Conservation (phyloP, 73 alveolate species). For the Tetrahymena elliotti region DNA sequence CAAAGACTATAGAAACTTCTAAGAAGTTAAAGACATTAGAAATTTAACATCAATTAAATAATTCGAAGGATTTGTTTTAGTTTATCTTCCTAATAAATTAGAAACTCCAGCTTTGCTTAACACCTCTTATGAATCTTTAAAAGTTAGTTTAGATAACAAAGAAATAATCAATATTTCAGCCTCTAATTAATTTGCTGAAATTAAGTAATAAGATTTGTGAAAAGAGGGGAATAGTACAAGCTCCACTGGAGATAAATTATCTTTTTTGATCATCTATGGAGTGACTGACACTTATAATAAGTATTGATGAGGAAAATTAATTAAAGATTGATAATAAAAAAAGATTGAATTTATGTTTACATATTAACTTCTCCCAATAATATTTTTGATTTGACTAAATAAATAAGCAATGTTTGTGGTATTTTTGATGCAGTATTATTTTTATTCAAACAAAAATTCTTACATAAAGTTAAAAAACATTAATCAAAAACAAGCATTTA, state of each 20-base stretch:
- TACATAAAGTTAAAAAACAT: no score
- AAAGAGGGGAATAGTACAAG: no score
- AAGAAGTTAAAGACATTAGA: background rate
- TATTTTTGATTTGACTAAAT: no score
- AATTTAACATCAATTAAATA: background rate
- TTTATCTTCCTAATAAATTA: background rate
- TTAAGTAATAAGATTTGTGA: no score
- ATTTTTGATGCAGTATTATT: no score
- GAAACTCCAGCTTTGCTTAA: background rate
- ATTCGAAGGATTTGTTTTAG: background rate
- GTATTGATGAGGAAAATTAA: no score
- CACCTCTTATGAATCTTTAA: background rate
- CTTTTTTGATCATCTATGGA: no score
- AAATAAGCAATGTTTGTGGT: no score
- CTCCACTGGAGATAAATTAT: no score
- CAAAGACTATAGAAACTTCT: background rate
- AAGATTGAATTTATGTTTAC: background rate
- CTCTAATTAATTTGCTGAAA: background rate
- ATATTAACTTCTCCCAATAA: no score
- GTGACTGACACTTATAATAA: background rate
- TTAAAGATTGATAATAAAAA: background rate
- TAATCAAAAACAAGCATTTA: no score
- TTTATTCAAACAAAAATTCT: no score
- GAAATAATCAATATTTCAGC: background rate
- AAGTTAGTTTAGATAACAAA: background rate